A percentile compares a stretch with the other conserved stretches of the same genome.
phyloP scores from a whole-genome alignment of 208 protist genomes.

The Crithidia thermophila region DNA sequence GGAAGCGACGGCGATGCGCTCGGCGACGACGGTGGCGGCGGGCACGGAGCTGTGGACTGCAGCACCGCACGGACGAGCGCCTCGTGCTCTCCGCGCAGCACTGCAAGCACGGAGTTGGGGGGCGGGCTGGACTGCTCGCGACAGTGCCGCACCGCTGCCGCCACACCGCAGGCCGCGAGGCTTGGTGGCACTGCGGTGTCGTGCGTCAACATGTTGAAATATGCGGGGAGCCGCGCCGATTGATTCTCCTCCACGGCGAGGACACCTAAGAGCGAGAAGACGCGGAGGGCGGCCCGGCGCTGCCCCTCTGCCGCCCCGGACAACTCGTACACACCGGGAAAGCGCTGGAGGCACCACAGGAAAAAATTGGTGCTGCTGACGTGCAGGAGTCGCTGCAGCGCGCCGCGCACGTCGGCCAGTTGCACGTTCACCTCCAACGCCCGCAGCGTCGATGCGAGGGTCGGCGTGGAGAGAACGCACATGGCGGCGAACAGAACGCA shows the following conservation, averaged over 20 bases:
- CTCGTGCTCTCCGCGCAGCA: slow-evolving; percentile 12
- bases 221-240: slow-evolving; percentile 8
- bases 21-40: neutral
- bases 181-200: neutral
- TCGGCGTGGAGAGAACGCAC: slow-evolving; percentile 70
- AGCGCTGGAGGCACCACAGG: slow-evolving; percentile 55
- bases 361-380: slow-evolving; percentile 38
- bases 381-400: slow-evolving; percentile 27
- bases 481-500: slow-evolving; percentile 70
- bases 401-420: slow-evolving; percentile 16
- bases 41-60: neutral
- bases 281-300: slow-evolving; percentile 2
- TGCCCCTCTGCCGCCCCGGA: slow-evolving; percentile 4
- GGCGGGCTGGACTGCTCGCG: slow-evolving; percentile 7
- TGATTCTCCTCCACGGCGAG: slow-evolving; percentile 23
- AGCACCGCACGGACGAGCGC: slow-evolving; percentile 4
- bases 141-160: slow-evolving; percentile 18
- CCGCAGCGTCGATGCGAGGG: slow-evolving; percentile 49
- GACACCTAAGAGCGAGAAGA: slow-evolving; percentile 12
- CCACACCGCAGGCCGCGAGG: slow-evolving; percentile 10
- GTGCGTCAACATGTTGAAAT: slow-evolving; percentile 13
- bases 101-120: slow-evolving; percentile 6
- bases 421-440: slow-evolving; percentile 51
- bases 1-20: neutral
- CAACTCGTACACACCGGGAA: slow-evolving; percentile 22